Percentiles rank a stretch among this genome's conserved stretches.
Evolutionary conservation across 2,329 filamentous ascomycete species (phyloP).

Genomic region (Elsinoe australis): DNA sequence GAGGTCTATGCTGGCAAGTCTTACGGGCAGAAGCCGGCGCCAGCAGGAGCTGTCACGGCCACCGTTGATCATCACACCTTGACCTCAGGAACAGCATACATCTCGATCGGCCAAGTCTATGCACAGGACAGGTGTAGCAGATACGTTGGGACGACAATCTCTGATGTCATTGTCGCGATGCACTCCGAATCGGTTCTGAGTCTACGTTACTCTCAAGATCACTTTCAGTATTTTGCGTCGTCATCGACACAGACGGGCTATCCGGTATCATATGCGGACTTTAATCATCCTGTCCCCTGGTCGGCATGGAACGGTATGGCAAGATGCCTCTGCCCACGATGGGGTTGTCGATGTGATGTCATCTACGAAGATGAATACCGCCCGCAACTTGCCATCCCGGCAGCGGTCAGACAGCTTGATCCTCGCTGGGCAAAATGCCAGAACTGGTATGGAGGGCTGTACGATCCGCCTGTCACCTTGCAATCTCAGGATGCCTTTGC

Average conservation of each 20-base stretch:
- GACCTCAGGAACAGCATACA: conserved; percentile 27
- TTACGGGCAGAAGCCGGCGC: conserved; percentile 15
- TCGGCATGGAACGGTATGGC: conserved; percentile 27
- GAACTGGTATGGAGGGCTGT: conserved; percentile 28
- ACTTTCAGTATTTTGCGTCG: conserved; percentile 24
- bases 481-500: conserved; percentile 17
- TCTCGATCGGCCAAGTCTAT: conserved; percentile 26
- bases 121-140: conserved; percentile 25
- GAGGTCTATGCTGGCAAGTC: conserved; percentile 24
- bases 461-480: conserved; percentile 26
- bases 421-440: conserved; percentile 25
- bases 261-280: conserved; percentile 27
- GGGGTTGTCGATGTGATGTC: conserved; percentile 20
- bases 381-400: conserved; percentile 27
- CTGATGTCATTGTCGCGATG: conserved; percentile 26
- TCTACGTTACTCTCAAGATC: conserved; percentile 26
- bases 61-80: conserved; percentile 25
- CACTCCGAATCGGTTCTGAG: conserved; percentile 26
- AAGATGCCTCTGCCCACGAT: conserved; percentile 19
- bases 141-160: conserved; percentile 21
- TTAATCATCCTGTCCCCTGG: conserved; percentile 26
- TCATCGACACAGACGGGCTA: conserved; percentile 26
- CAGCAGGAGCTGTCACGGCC: conserved; percentile 18
- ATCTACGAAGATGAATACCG: conserved; percentile 25
- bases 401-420: conserved; percentile 24